These are phyloP conservation scores for Pseudognaphalium luteoalbum DNA, from an alignment of 129 eudicot species.

Conservation along the genomic window DNA sequence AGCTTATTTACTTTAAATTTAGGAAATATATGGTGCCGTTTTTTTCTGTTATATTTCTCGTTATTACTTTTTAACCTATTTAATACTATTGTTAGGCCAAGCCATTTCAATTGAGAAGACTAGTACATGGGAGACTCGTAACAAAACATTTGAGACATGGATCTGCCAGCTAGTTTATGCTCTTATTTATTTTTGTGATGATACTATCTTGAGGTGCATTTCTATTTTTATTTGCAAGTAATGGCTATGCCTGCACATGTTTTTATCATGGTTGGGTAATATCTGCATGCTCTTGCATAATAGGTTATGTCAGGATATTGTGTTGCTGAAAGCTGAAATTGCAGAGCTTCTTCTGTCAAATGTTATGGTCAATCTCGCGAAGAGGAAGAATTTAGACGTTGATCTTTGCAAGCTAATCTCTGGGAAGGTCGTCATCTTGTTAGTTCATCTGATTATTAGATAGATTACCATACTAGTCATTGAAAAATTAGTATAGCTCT, in stretches of 20 bases:
- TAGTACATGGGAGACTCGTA: conserved; percentile 65
- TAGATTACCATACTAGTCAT: conserved; percentile 6
- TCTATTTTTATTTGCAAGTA: conserved; percentile 21
- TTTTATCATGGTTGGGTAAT: background rate
- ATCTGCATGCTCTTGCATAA: background rate
- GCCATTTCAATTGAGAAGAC: conserved; percentile 62
- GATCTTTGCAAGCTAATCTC: conserved; percentile 82
- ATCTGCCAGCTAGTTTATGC: conserved; percentile 85
- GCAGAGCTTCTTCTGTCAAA: conserved; percentile 85
- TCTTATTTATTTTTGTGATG: conserved; percentile 74
- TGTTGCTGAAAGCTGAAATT: conserved; percentile 88
- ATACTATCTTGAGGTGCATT: conserved; percentile 70
- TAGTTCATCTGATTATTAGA: conserved; percentile 1
- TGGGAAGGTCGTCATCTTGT: conserved; percentile 53
- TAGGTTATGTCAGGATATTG: conserved; percentile 96
- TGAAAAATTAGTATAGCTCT: background rate
- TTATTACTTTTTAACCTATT: conserved; percentile 14
- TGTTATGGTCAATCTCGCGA: conserved; percentile 75
- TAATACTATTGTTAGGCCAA: conserved; percentile 55
- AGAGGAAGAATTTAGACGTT: conserved; percentile 58
- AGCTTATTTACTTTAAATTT: background rate
- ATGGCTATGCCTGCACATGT: conserved; percentile 13
- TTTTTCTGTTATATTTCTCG: background rate
- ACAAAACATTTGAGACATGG: conserved; percentile 84
- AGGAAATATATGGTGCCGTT: background rate